Conservation (phyloP, 1,139 yeast genomes). For the Geotrichum bryndzae region DNA sequence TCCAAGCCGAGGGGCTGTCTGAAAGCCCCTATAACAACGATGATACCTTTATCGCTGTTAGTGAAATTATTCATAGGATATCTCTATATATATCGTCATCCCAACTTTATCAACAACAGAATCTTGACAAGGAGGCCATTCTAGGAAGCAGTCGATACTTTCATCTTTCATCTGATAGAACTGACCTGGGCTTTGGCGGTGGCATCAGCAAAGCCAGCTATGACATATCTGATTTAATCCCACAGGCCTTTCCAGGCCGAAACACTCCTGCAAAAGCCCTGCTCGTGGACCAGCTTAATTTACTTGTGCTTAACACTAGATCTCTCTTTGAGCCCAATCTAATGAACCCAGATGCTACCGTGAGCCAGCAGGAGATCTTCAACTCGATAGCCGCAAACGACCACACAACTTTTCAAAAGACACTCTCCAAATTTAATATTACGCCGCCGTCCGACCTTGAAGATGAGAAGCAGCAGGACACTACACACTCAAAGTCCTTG, state of each 20-base stretch:
- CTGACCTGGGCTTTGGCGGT: conserved; percentile 3
- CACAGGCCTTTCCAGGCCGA: conserved; percentile 21
- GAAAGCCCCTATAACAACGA: neutral
- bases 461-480: neutral
- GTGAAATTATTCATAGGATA: conserved; percentile 14
- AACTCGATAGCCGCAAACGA: conserved; percentile 1
- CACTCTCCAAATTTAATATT: conserved; percentile 1
- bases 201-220: conserved; percentile 1
- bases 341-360: neutral
- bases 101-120: conserved; percentile 10
- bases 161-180: neutral
- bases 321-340: conserved; percentile 12
- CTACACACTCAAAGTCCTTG: conserved; percentile 11
- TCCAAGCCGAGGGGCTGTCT: conserved; percentile 1
- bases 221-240: conserved; percentile 9
- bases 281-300: conserved; percentile 20
- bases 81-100: conserved; percentile 15
- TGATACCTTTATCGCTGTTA: conserved; percentile 14
- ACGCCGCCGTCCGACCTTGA: neutral
- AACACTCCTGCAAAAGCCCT: conserved; percentile 25
- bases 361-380: neutral
- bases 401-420: conserved; percentile 2
- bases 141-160: neutral
- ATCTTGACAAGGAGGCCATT: neutral
- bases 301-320: conserved; percentile 15